A percentile compares a stretch with the other conserved stretches of the same genome.
These are phyloP conservation scores for Paspalum notatum DNA, from an alignment of 176 grass and related monocot genomes.

Conservation along the genomic window DNA sequence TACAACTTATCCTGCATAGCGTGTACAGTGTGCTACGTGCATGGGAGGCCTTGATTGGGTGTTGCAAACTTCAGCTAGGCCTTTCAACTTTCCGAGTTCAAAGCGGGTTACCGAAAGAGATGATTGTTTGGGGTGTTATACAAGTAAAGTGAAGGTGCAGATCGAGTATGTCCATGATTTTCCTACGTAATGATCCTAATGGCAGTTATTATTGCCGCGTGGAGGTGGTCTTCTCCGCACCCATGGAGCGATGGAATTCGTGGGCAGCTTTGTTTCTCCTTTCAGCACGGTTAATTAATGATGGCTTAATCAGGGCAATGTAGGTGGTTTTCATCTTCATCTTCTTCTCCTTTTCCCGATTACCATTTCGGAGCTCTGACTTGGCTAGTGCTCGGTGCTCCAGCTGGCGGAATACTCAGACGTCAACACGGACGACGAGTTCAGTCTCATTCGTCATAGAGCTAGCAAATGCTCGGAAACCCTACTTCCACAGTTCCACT, in stretches of 20 bases:
- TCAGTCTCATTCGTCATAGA: no score
- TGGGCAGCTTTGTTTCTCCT: no score
- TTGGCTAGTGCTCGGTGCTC: neutral
- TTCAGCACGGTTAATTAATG: neutral
- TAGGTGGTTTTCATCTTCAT: no score
- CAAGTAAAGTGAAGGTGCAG: constrained; percentile 14
- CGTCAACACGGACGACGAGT: neutral
- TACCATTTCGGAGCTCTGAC: neutral
- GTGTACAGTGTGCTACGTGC: neutral
- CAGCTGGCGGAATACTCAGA: neutral
- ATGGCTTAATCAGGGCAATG: neutral
- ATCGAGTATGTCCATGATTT: constrained; percentile 24
- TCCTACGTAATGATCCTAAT: constrained; percentile 2
- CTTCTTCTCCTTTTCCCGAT: no score
- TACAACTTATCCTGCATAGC: neutral
- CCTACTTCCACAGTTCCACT: neutral
- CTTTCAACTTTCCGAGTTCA: constrained; percentile 18
- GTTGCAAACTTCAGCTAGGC: neutral
- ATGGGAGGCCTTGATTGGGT: neutral
- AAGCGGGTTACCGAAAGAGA: neutral
- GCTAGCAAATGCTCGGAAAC: neutral
- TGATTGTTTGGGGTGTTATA: constrained; percentile 16
- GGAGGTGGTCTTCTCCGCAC: neutral
- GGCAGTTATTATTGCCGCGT: constrained; percentile 26
- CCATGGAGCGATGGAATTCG: no score